A percentile compares a stretch with the other conserved stretches of the same genome.
These are phyloP conservation scores for Artomyces pyxidatus DNA, from an alignment of 768 basidiomycete genomes.

Conservation along the genomic window DNA sequence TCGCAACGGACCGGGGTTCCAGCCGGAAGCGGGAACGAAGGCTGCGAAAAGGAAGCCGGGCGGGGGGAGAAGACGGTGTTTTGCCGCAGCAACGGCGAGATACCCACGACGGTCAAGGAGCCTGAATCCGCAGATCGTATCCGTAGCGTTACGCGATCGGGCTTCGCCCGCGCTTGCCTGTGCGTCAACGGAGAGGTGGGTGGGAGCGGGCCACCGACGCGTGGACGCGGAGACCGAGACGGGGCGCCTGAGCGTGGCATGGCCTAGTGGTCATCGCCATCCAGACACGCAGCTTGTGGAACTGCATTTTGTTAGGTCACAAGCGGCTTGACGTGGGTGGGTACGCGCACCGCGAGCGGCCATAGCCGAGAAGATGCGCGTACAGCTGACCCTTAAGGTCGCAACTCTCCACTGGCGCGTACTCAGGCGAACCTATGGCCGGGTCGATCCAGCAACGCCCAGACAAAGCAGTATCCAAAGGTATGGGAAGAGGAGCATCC, in stretches of 20 bases:
- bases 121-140: background rate
- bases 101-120: slow-evolving; percentile 4
- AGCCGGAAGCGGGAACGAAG: background rate
- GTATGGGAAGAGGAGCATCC: too few species aligned
- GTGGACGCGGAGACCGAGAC: background rate
- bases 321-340: too few species aligned
- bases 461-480: too few species aligned
- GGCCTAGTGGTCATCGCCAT: background rate
- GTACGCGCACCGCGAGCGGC: too few species aligned
- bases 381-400: too few species aligned
- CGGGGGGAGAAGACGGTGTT: background rate
- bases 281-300: background rate
- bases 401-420: too few species aligned
- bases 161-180: background rate
- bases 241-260: background rate
- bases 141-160: background rate
- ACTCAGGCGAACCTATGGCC: too few species aligned
- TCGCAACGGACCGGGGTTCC: too few species aligned
- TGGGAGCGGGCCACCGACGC: background rate
- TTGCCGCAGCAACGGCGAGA: slow-evolving; percentile 3
- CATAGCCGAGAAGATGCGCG: too few species aligned
- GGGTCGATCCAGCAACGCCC: too few species aligned
- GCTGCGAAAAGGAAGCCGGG: background rate
- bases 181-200: background rate
- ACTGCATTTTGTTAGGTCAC: background rate